Conservation (phyloP, 176 grass and related monocot genomes). For the Ananas comosus region DNA sequence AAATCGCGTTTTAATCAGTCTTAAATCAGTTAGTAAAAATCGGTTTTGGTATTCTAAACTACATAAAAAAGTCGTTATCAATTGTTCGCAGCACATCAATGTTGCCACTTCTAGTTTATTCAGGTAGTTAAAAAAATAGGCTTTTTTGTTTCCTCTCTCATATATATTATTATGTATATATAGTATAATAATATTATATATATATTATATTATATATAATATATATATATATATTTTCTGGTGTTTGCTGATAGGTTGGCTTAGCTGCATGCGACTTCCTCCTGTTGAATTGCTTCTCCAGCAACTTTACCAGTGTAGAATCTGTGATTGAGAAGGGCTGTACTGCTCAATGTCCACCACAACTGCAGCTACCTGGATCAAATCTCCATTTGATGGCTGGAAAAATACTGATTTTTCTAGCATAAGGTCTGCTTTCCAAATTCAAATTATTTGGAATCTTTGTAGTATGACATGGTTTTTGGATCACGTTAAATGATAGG, state of each 20-base stretch:
- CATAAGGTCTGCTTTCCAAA: constrained; percentile 37
- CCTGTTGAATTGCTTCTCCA: not conserved
- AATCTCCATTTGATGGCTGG: constrained; percentile 39
- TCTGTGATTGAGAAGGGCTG: constrained; percentile 19
- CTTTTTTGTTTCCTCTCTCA: too few species aligned
- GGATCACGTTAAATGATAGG: not conserved
- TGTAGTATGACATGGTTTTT: constrained; percentile 17
- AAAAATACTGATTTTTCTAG: constrained; percentile 45
- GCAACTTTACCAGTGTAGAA: constrained; percentile 13
- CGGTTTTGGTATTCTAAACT: too few species aligned
- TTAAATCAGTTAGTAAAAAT: too few species aligned
- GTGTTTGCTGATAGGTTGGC: not conserved
- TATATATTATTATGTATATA: too few species aligned
- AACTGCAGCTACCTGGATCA: constrained; percentile 52
- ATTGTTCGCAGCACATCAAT: too few species aligned
- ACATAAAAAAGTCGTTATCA: too few species aligned
- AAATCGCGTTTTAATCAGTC: too few species aligned
- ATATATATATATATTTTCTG: not conserved
- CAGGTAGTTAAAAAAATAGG: too few species aligned
- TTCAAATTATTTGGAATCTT: not conserved
- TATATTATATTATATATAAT: too few species aligned
- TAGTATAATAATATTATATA: too few species aligned
- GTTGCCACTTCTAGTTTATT: too few species aligned
- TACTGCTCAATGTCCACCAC: constrained; percentile 38
- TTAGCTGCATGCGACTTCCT: constrained; percentile 3